These are phyloP conservation scores for Tetratostichococcus sp. DNA, from an alignment of 139 green algal species.

Conservation along the genomic window DNA sequence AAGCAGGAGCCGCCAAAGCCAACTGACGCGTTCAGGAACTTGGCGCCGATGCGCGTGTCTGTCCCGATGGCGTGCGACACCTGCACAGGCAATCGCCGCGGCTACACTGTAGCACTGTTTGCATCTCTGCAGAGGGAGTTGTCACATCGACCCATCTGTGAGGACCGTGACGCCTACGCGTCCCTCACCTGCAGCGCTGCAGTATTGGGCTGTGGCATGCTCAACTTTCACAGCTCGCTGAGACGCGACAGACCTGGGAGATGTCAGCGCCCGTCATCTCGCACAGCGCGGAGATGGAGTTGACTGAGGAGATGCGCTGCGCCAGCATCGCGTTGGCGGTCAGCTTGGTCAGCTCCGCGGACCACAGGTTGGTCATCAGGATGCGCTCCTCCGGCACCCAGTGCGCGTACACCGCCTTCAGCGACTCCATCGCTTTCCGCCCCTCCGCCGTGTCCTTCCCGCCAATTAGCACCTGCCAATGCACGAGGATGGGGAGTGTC, in stretches of 20 bases:
- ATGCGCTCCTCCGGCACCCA: constrained; percentile 94
- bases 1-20: constrained; percentile 99
- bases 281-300: constrained; percentile 97
- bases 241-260: constrained; percentile 50
- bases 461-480: constrained; percentile 73
- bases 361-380: constrained; percentile 92
- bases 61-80: constrained; percentile 89
- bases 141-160: too few species aligned
- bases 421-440: constrained; percentile 58
- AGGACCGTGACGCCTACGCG: too few species aligned
- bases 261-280: constrained; percentile 95
- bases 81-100: constrained; percentile 50
- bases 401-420: constrained; percentile 88
- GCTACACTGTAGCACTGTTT: too few species aligned
- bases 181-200: too few species aligned
- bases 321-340: constrained; percentile 97
- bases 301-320: constrained; percentile 98
- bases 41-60: constrained; percentile 91
- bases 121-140: too few species aligned
- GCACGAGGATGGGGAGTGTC: not conserved
- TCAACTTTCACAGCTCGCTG: not conserved
- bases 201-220: not conserved
- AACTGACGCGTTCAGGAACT: constrained; percentile 96
- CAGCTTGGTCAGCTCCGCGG: constrained; percentile 97
- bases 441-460: constrained; percentile 80